phyloP scores from a whole-genome alignment of 2,329 filamentous ascomycete species.

The Aspergillus pseudoglaucus region DNA sequence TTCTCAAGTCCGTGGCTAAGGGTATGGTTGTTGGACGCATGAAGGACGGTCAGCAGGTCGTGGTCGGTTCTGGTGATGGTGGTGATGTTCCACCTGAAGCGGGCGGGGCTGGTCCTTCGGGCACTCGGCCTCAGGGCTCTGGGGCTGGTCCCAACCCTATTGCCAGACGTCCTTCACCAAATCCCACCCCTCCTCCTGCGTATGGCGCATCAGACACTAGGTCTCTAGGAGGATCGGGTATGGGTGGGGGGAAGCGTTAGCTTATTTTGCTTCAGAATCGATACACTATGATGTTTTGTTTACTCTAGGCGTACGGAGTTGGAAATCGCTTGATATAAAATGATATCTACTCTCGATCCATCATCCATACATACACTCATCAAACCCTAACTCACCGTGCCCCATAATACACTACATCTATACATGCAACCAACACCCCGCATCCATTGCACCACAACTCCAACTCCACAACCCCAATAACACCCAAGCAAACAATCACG shows the following conservation, averaged over 20 bases:
- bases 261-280: not conserved
- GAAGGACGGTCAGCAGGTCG: conserved; percentile 43
- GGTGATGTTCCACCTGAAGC: conserved; percentile 26
- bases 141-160: conserved; percentile 14
- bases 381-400: too few species aligned
- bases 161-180: conserved; percentile 25
- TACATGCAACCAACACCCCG: too few species aligned
- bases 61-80: conserved; percentile 43
- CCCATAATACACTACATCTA: too few species aligned
- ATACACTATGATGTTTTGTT: too few species aligned
- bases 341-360: too few species aligned
- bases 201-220: conserved; percentile 32
- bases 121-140: conserved; percentile 7
- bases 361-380: too few species aligned
- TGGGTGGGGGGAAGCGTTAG: conserved; percentile 29
- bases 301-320: too few species aligned
- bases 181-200: conserved; percentile 35
- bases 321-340: too few species aligned
- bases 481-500: too few species aligned
- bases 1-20: conserved; percentile 92
- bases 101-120: not conserved
- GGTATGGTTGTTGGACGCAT: conserved; percentile 64
- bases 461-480: too few species aligned
- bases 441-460: too few species aligned
- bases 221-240: conserved; percentile 26